These are phyloP conservation scores for Rhododendron kiyosumense DNA, from an alignment of 148 eudicot species.

Conservation along the genomic window DNA sequence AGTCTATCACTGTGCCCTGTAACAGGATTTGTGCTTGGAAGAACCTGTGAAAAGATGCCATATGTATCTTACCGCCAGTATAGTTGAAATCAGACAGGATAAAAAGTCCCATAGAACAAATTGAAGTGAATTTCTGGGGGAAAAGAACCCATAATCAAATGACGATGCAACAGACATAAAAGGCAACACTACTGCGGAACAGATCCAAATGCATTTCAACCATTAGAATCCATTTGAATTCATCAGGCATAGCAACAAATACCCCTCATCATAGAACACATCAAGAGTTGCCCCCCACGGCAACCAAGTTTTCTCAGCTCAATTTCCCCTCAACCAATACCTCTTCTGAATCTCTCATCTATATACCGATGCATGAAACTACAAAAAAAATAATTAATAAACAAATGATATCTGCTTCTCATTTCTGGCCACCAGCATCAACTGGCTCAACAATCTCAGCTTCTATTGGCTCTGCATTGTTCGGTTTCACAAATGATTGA, in stretches of 20 bases:
- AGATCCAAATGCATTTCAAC: background rate
- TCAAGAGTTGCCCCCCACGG: no score
- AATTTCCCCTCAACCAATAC: background rate
- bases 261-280: background rate
- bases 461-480: slow-evolving; percentile 36
- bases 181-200: background rate
- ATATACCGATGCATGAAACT: background rate
- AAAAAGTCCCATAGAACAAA: no score
- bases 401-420: background rate
- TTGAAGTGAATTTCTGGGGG: no score
- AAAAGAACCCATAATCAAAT: no score
- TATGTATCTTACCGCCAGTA: no score
- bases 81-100: no score
- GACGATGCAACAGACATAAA: no score
- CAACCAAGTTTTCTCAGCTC: background rate
- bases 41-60: no score
- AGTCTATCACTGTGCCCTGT: no score
- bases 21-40: no score
- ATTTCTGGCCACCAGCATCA: slow-evolving; percentile 54
- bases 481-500: slow-evolving; percentile 24
- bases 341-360: background rate
- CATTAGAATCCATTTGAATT: background rate
- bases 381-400: background rate
- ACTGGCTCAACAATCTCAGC: slow-evolving; percentile 78
- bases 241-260: background rate